Conservation (phyloP, 2,329 filamentous ascomycete genomes). For the Phaeomoniella chlamydospora region DNA sequence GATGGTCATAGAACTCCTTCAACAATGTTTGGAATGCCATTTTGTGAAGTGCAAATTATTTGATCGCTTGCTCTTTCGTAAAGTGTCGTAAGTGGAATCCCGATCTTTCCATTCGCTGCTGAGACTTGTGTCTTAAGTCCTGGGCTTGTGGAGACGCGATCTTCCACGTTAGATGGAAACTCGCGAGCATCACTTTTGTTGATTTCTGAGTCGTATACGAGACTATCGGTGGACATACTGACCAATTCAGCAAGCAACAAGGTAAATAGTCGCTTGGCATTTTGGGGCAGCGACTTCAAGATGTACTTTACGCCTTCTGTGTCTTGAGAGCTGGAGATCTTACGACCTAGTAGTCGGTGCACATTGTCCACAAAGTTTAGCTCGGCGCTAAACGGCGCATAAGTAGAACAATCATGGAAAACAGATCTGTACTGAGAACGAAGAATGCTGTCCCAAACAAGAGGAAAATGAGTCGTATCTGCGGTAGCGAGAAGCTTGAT, state of each 20-base stretch:
- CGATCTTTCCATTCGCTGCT: conserved; percentile 28
- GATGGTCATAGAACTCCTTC: conserved; percentile 97
- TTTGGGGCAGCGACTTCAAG: conserved; percentile 77
- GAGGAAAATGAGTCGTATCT: conserved; percentile 73
- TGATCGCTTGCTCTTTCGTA: conserved; percentile 95
- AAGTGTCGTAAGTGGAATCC: conserved; percentile 76
- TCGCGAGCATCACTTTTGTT: no score
- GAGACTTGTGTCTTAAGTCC: conserved; percentile 16
- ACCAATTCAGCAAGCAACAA: conserved; percentile 80
- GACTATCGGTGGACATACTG: conserved; percentile 43
- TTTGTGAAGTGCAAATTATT: conserved; percentile 91
- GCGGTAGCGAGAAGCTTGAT: conserved; percentile 66
- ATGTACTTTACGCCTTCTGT: conserved; percentile 89
- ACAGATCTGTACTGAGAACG: conserved; percentile 71
- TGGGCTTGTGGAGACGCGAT: no score
- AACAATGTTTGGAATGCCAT: conserved; percentile 87
- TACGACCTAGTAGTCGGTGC: conserved; percentile 70
- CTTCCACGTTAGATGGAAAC: no score
- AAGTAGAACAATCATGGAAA: conserved; percentile 92
- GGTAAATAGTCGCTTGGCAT: conserved; percentile 74
- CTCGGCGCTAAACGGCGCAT: conserved; percentile 58
- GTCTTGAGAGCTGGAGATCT: conserved; percentile 65
- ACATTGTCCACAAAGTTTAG: conserved; percentile 81
- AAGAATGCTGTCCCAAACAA: conserved; percentile 79
- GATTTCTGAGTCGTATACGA: conserved; percentile 25